A percentile compares a stretch with the other conserved stretches of the same genome.
Evolutionary conservation across 176 grass and related monocot species (phyloP).

Genomic region (Rhynchospora pubera): DNA sequence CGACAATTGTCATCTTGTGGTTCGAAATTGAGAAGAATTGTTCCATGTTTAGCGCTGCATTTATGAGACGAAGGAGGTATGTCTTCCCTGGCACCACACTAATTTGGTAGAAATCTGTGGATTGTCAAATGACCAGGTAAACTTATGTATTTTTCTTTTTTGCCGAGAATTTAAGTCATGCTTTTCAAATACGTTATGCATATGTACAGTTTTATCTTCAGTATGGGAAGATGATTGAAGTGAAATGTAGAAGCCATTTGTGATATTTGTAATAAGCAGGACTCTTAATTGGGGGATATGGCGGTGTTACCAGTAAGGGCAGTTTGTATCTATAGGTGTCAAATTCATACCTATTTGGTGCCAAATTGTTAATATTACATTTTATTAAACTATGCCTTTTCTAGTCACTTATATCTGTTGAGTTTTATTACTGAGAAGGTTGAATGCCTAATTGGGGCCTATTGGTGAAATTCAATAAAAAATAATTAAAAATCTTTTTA

Average conservation of each 20-base stretch:
- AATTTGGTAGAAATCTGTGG: slow-evolving; percentile 21
- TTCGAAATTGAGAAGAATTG: slow-evolving; percentile 47
- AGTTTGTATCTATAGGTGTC: background rate
- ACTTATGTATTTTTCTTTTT: background rate
- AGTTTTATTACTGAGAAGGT: background rate
- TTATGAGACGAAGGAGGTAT: slow-evolving; percentile 44
- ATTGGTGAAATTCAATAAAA: background rate
- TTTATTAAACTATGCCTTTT: background rate
- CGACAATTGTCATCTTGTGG: slow-evolving; percentile 46
- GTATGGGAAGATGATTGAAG: background rate
- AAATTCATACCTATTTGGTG: background rate
- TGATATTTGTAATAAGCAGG: background rate
- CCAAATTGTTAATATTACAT: background rate
- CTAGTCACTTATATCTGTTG: background rate
- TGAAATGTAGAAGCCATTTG: background rate
- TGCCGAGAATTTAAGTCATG: background rate
- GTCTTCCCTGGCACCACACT: slow-evolving; percentile 39
- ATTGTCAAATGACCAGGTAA: slow-evolving; percentile 1
- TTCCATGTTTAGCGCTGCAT: slow-evolving; percentile 41
- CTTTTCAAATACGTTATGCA: background rate
- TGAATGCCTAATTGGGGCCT: background rate
- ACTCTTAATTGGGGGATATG: background rate
- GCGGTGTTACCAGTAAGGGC: background rate
- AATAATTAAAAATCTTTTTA: background rate
- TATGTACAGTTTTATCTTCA: background rate